Evolutionary conservation across 805 yeast genomes (phyloP).

Genomic region (Pichia thaimueangensis): DNA sequence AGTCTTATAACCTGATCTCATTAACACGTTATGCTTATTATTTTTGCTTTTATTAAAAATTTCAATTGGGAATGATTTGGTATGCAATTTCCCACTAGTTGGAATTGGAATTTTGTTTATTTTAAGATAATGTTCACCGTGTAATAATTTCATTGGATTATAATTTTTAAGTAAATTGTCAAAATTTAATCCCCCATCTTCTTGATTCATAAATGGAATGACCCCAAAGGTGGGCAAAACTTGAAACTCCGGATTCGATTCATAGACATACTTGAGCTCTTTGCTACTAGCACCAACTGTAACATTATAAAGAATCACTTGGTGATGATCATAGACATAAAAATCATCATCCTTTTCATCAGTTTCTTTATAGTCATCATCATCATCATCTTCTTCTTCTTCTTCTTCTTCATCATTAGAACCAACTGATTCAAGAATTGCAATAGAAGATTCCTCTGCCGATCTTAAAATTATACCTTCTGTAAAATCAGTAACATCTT

Average conservation of each 20-base stretch:
- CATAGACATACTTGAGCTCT: constrained; percentile 76
- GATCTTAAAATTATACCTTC: constrained; percentile 48
- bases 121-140: constrained; percentile 91
- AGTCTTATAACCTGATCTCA: constrained; percentile 68
- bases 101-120: constrained; percentile 74
- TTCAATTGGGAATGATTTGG: constrained; percentile 62
- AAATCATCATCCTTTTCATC: constrained; percentile 38
- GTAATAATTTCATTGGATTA: constrained; percentile 83
- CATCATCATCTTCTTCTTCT: constrained; percentile 39
- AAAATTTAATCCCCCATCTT: constrained; percentile 50
- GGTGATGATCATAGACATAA: constrained; percentile 58
- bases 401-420: constrained; percentile 38
- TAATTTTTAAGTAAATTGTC: constrained; percentile 65
- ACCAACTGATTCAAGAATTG: constrained; percentile 60
- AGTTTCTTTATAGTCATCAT: constrained; percentile 41
- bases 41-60: constrained; percentile 66
- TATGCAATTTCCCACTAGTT: constrained; percentile 54
- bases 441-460: constrained; percentile 74
- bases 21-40: constrained; percentile 58
- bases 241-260: constrained; percentile 69
- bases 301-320: constrained; percentile 76
- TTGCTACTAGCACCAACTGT: constrained; percentile 80
- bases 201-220: constrained; percentile 71
- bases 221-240: constrained; percentile 88
- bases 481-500: constrained; percentile 57